Base-by-base conservation (phyloP, 192 early-diverging fungal genomes). In the Coemansia sp. region DNA sequence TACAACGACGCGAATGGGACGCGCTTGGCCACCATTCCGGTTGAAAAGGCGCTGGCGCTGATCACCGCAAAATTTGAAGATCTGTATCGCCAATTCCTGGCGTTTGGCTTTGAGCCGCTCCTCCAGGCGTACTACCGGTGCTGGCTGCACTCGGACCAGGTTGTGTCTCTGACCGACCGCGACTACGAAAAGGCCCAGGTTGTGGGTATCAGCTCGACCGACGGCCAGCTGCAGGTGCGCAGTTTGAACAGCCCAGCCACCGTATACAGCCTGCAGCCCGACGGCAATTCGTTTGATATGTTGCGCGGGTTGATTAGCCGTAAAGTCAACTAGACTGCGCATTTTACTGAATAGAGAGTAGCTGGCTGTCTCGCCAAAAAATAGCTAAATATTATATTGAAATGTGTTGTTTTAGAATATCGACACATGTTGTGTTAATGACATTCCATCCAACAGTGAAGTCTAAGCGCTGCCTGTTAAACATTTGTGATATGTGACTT, bases 261-360 rank as follows among this genome's bases (percentile, higher is more conserved):
- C 18, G 74, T 83, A 22, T 86, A 86, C 55, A 81, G 83, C n/a
- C 69, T 98, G 31, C 92, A 96, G 73, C 97, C 97, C 6, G 97
- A 95, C 60, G 97, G 97, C 7, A 99, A 97, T 71, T 89, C 86
- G 29, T 99, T 99, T 73, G 97, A 99, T 69, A 97, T 99, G 92
- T 84, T 97, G 67, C 87, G 90, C 54, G 92, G 92, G 0, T 65
- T 99, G 43, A 93, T 99, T 64, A 85, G 81, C 16, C 65, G 69
- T 5, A 96, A 94, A 56, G 54, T 56, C 44, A 40, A 46, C 5
- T 38, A 38, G n/a, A n/a, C n/a, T n/a, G n/a, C n/a, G n/a, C n/a
- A n/a, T n/a, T n/a, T n/a, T n/a, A n/a, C n/a, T n/a, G n/a, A n/a
- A n/a, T n/a, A n/a, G n/a, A n/a, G n/a, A n/a, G n/a, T n/a, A n/a